A percentile compares a stretch with the other conserved stretches of the same genome.
Conservation (phyloP, 2,329 filamentous ascomycete species). For the Hypoxylon sp. region DNA sequence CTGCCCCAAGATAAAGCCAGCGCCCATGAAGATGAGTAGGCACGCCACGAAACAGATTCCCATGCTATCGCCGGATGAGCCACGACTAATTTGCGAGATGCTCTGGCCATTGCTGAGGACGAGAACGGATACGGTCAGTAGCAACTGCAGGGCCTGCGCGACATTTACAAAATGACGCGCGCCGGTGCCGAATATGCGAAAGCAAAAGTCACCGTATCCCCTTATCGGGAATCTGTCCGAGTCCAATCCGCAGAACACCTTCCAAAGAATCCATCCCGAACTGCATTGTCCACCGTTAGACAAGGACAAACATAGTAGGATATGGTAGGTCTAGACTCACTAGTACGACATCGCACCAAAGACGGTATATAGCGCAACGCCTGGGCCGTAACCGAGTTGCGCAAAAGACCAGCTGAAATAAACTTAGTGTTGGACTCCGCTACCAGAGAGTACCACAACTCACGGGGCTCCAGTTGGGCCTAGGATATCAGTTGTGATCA, state of each 20-base stretch:
- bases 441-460: constrained; percentile 24
- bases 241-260: constrained; percentile 62
- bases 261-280: constrained; percentile 65
- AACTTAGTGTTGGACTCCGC: constrained; percentile 36
- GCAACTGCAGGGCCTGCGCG: constrained; percentile 63
- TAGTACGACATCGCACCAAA: constrained; percentile 62
- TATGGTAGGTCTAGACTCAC: constrained; percentile 22
- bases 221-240: constrained; percentile 62
- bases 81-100: constrained; percentile 64
- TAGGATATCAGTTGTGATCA: constrained; percentile 66
- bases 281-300: constrained; percentile 24
- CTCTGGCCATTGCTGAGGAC: constrained; percentile 69
- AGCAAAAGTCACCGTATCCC: constrained; percentile 65
- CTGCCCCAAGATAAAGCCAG: constrained; percentile 68
- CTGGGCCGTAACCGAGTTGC: constrained; percentile 61
- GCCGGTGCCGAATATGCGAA: constrained; percentile 62
- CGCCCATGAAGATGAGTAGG: constrained; percentile 64
- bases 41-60: constrained; percentile 69
- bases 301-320: not conserved
- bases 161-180: constrained; percentile 64
- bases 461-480: constrained; percentile 60
- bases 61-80: constrained; percentile 54
- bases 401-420: constrained; percentile 41
- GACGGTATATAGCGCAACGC: constrained; percentile 62
- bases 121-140: constrained; percentile 67